Evolutionary conservation across 2,329 filamentous ascomycete species (phyloP), one percentile per base, ranked within the genome.

Genomic region (Aaosphaeria arxii): DNA sequence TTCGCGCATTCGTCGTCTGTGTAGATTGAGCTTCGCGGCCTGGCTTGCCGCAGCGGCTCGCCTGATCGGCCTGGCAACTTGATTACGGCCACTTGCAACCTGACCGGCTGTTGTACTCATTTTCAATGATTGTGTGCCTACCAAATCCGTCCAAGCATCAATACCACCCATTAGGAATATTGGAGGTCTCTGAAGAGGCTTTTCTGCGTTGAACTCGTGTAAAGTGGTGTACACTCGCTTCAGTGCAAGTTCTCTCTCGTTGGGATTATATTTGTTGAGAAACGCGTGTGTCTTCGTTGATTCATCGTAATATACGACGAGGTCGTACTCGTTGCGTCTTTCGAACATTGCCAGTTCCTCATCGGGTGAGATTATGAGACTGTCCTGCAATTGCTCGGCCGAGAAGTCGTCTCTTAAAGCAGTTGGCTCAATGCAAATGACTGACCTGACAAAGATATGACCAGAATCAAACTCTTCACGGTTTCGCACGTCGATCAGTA

Each of bases 301-400:
- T 55, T 92, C 81, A 67, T 99, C 91, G 66, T 97, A 95, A 61
- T 95, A 94, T 0, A 99, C 88, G 7, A 99, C 81, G 39, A 96
- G 72, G 56, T 97, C 91, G 59, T 88, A 96, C 47, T 87, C 79
- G 54, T 91, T 80, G 11, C 83, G 75, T 46, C 86, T 81, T 47
- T 83, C 84, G 59, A 95, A 96, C 31, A 89, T 76, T 1, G 77
- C 72, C 56, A 88, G 85, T 66, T 99, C 94, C n/a, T 77, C 71
- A n/a, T 83, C 75, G 0, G 88, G 86, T 0, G 84, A 86, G 5
- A 94, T 70, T 2, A 90, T 77, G 58, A 91, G 77, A 51, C 84
- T 84, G 50, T 91, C 87, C 13, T 80, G 75, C 4, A 86, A 71
- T 54, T 86, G 76, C 52, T 85, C 82, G 1, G 81, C 83, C 11